Base-by-base conservation (phyloP, 2,329 filamentous ascomycete genomes). In the Cladosporium sp. region DNA sequence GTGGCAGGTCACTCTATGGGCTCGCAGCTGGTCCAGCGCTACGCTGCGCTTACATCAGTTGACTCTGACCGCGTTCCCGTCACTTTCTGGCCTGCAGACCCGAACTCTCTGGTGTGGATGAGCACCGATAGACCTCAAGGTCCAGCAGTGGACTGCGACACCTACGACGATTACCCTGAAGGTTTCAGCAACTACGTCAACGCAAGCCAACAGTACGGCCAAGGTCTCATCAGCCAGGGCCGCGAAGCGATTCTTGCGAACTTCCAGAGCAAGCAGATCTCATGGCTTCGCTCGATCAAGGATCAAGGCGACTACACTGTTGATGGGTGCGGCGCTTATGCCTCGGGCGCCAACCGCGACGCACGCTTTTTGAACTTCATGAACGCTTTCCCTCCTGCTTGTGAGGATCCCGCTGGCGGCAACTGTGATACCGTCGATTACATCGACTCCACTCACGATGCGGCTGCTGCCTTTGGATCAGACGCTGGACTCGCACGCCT, bases 301-400 rank as follows among this genome's bases (percentile, higher is more conserved):
- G 71, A 73, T 56, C 61, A 64, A 42, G 70, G 71, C 2, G 70
- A 73, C 36, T 65, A 69, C 47, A 71, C 70, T 3, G 60, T 61
- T 28, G 59, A 60, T 30, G 63, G 47, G 38, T 73, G 71, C 51
- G 67, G 59, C 2, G 66, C 71, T 12, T 61, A 55, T 30, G 67
- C 67, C 5, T 68, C 67, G 9, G 71, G 71, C 11, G 52, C 55
- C 19, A 68, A 73, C 38, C 68, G 71, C 15, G 65, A 72, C 59
- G 71, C 72, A 61, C 68, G 71, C 6, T 72, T 73, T 63, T 70
- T 72, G 65, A 69, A 69, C 64, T 73, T 69, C 56, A 71, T 72
- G 63, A 63, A 67, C 37, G 59, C 51, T 2, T 72, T 72, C 47
- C 66, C 69, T n/a, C 64, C 69, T 6, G 61, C 62, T 19, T 72